Percentiles rank a stretch among this genome's conserved stretches.
These are phyloP conservation scores for Nymphaea thermarum DNA, from an alignment of 164 flowering plant genomes.

Conservation along the genomic window DNA sequence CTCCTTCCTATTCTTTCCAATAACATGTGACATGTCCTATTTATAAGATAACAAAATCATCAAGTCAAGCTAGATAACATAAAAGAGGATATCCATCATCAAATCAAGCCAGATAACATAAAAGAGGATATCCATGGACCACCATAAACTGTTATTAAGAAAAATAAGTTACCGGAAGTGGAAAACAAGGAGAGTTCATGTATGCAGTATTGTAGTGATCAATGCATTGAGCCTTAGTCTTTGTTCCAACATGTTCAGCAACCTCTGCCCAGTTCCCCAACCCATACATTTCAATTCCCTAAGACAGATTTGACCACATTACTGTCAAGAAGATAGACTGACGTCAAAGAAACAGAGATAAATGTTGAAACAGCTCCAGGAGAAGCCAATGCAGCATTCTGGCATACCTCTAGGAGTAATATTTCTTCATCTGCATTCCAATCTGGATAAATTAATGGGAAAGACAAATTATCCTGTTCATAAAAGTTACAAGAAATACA, in stretches of 20 bases:
- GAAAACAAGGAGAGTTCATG: constrained; percentile 84
- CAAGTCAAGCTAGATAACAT: not conserved
- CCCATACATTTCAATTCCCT: constrained; percentile 98
- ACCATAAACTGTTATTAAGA: not conserved
- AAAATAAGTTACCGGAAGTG: constrained; percentile 60
- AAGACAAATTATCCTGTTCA: constrained; percentile 78
- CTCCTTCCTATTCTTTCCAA: constrained; percentile 86
- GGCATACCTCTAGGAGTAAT: constrained; percentile 74
- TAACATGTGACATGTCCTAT: constrained; percentile 93
- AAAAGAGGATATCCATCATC: not conserved
- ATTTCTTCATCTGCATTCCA: constrained; percentile 99
- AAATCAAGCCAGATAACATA: not conserved
- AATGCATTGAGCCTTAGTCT: constrained; percentile 64
- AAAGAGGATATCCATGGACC: not conserved
- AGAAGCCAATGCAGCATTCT: not conserved
- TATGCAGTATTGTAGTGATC: constrained; percentile 64
- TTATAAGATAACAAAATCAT: not conserved
- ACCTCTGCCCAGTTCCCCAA: constrained; percentile 91
- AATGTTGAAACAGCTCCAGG: not conserved
- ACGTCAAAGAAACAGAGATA: constrained; percentile 1
- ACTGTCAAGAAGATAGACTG: not conserved
- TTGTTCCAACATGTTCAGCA: constrained; percentile 94
- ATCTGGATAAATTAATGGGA: constrained; percentile 83
- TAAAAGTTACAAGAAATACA: not conserved
- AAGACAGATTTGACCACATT: not conserved